Base-by-base conservation (phyloP, 768 basidiomycete genomes). In the Lentinula raphanica region DNA sequence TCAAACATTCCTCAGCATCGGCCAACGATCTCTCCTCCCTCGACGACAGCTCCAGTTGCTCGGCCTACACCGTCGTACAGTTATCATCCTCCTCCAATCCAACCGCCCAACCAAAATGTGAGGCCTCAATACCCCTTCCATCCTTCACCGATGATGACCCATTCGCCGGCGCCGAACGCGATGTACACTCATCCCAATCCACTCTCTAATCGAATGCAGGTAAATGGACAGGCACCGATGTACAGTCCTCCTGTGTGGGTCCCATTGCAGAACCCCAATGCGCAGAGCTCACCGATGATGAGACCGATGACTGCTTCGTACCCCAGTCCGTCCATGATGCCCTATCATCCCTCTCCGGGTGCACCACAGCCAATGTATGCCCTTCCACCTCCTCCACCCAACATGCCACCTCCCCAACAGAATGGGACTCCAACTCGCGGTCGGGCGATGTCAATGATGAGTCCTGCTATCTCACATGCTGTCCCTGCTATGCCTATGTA, bases 171-270 rank as follows among this genome's bases (percentile, higher is more conserved):
- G 58, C 86, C 87, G 35, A 73, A 76, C n/a, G 67, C 88, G 55
- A 76, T 89, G 74, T 92, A 90, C 69, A 73, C 82, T 28, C 80
- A 77, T 61, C 74, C 80, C 3, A 91, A 85, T 60, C 86, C 87
- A 53, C 79, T 87, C 17, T 84, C 86, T 31, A 71, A 73, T 56
- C 76, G 83, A 58, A 82, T 86, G 76, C 74, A 79, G 56, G 46
- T 84, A 55, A 88, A 86, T 60, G 85, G 87, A 5, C 83, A 83
- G 59, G 69, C 82, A 23, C 77, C 84, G 8, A 65, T 83, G 62
- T 89, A 87, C 62, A 76, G 78, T 54, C 81, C n/a, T n/a, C n/a
- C 80, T 0, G 76, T 89, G 70, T 90, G 88, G 88, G 74, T 90
- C 69, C 75, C 83, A 4, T 68, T 82, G 62, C 74, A 77, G 49